Evolutionary conservation across 1,284 basidiomycete species (phyloP), one percentile per base, ranked within the genome.

Genomic region (Fomitopsis schrenkii): DNA sequence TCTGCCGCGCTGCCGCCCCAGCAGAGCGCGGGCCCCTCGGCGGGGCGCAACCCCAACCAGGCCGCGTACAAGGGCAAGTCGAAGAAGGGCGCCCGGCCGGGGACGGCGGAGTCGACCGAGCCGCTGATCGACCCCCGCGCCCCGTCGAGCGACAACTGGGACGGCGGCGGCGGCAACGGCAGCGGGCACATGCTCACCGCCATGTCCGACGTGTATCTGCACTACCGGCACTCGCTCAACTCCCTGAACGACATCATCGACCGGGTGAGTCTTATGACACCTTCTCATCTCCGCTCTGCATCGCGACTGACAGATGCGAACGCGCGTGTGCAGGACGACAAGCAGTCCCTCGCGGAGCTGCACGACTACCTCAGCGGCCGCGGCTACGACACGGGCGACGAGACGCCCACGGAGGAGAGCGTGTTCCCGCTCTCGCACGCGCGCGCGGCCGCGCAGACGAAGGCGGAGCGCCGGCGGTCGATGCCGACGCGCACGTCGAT

Each of bases 231-330:
- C 64, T 93, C 91, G 33, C 74, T 93, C 62, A 87, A 88, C 65
- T 91, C 90, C 22, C 76, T 93, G 58, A 80, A 82, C 62, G 88
- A 91, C 68, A 91, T 93, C 64, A 78, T 92, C 45, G 87, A 91
- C 71, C 77, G 87, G 66, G 91, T 92, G 71, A 63, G 85, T 12
- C 42, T 30, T 35, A 5, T 26, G 60, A 30, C 57, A 36, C 30
- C n/a, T 58, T 38, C 15, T 53, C 14, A 50, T 60, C 28, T 55
- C 52, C 15, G 59, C 53, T 58, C 15, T 57, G 48, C 59, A 41
- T 33, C 45, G 44, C 19, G 22, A 41, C 48, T n/a, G n/a, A 19
- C 61, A 62, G 26, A 61, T 57, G 28, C 57, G 55, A 28, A 41
- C 17, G 61, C 26, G 52, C 30, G 52, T 36, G 44, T 56, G 14